Percentiles rank a stretch among this genome's conserved stretches.
Evolutionary conservation across 2,329 filamentous ascomycete species (phyloP).

Genomic region (Alternaria solani): DNA sequence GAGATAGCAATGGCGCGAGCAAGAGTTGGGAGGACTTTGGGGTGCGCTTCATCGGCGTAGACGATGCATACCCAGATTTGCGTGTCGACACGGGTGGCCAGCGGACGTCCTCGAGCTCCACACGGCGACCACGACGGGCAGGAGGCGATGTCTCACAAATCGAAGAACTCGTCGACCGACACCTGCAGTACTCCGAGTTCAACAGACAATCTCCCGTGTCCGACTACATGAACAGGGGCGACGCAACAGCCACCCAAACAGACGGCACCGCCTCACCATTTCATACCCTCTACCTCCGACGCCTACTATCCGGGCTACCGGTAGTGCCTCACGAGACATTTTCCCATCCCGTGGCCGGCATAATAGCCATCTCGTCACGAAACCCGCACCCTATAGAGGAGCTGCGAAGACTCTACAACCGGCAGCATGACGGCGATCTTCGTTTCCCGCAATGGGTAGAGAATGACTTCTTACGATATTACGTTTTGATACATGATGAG

Average conservation of each 20-base stretch:
- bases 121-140: slow-evolving; percentile 50
- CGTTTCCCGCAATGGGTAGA: slow-evolving; percentile 85
- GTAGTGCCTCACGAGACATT: slow-evolving; percentile 90
- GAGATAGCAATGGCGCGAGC: slow-evolving; percentile 88
- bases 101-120: slow-evolving; percentile 36
- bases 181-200: slow-evolving; percentile 77
- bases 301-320: slow-evolving; percentile 80
- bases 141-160: slow-evolving; percentile 70
- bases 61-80: slow-evolving; percentile 58
- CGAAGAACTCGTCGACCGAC: slow-evolving; percentile 80
- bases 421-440: slow-evolving; percentile 79
- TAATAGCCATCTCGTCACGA: slow-evolving; percentile 93
- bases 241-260: slow-evolving; percentile 20
- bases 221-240: slow-evolving; percentile 54
- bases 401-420: slow-evolving; percentile 80
- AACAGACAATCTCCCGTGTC: slow-evolving; percentile 48
- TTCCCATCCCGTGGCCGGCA: slow-evolving; percentile 89
- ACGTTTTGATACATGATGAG: slow-evolving; percentile 95
- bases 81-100: slow-evolving; percentile 34
- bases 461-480: slow-evolving; percentile 92
- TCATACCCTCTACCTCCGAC: slow-evolving; percentile 83
- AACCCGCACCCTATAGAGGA: slow-evolving; percentile 86
- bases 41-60: slow-evolving; percentile 81
- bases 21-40: slow-evolving; percentile 88
- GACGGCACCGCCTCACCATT: slow-evolving; percentile 71